Evolutionary conservation across 2,329 filamentous ascomycete species (phyloP), one percentile per base, ranked within the genome.

Genomic region (Geosmithia morbida): DNA sequence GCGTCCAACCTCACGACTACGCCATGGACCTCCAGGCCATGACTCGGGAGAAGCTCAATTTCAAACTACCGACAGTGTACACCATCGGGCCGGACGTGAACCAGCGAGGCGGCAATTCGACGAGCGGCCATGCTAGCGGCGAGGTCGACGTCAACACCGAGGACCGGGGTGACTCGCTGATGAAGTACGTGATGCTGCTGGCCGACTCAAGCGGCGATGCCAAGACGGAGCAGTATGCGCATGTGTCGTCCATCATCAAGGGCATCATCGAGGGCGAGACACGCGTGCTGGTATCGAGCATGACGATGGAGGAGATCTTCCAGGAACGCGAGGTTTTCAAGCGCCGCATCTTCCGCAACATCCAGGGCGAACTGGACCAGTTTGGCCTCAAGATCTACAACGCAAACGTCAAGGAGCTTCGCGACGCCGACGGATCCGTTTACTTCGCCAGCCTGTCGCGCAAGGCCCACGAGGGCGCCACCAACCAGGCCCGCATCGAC

Each of bases 231-330:
- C 56, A 66, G 63, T 19, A 20, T 16, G 53, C 75, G 47, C 85
- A 90, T 64, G 80, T 92, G 16, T 83, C 85, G 57, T 85, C 85
- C 54, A 94, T 94, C 51, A 83, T 94, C 63, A 90, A 87, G 63
- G 87, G 86, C 50, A 88, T 94, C 61, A 92, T 94, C 55, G 86
- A 94, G 62, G 87, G 87, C 51, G 87, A 94, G 63, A 89, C 85
- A 1, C 77, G 87, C 49, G 83, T 87, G 6, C 79, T 94, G 47
- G 85, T 94, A 41, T 86, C 81, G 1, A 82, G 79, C 55, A 90
- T 94, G 85, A 89, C 85, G n/a, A 90, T 92, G 84, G 86, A 90
- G 60, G 86, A 92, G 63, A 85, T 94, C 50, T 89, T 89, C 63
- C 83, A 80, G 50, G 81, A 86, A 63, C 72, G 85, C 33, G 81